These are phyloP conservation scores for Penicilliopsis zonata DNA, from an alignment of 495 filamentous ascomycete genomes.

Conservation along the genomic window DNA sequence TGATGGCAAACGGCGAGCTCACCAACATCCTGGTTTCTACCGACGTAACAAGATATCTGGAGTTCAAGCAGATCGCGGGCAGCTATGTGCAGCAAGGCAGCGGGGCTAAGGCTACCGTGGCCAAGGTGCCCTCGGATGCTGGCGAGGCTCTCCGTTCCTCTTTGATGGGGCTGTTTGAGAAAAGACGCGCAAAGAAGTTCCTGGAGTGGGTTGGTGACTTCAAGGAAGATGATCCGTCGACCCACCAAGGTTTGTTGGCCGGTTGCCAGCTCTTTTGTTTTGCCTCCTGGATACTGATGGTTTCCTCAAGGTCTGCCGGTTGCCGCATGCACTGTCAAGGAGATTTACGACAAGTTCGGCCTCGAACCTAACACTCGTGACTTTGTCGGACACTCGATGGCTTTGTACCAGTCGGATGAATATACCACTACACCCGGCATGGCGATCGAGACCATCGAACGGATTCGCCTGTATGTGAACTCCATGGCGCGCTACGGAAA, in stretches of 20 bases:
- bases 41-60: conserved; percentile 93
- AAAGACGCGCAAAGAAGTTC: conserved; percentile 92
- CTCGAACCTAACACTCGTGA: conserved; percentile 87
- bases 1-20: conserved; percentile 97
- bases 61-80: conserved; percentile 97
- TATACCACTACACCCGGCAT: conserved; percentile 64
- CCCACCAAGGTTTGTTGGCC: conserved; percentile 64
- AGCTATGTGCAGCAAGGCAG: conserved; percentile 90
- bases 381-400: conserved; percentile 98
- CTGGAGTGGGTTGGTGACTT: conserved; percentile 94
- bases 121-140: conserved; percentile 93
- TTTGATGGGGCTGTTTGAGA: conserved; percentile 95
- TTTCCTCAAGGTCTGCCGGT: conserved; percentile 69
- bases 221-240: conserved; percentile 68
- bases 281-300: conserved; percentile 10
- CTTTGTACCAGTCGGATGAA: conserved; percentile 77
- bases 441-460: conserved; percentile 79
- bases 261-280: conserved; percentile 1
- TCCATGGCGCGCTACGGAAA: conserved; percentile 97
- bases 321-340: conserved; percentile 72
- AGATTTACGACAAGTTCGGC: conserved; percentile 95
- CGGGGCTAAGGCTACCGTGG: conserved; percentile 72
- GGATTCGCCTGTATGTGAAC: conserved; percentile 93
- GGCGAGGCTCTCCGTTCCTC: conserved; percentile 83
- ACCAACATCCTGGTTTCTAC: conserved; percentile 96